Evolutionary conservation across 345 rosid genomes (phyloP).

Genomic region (Eucalyptus coolabah): DNA sequence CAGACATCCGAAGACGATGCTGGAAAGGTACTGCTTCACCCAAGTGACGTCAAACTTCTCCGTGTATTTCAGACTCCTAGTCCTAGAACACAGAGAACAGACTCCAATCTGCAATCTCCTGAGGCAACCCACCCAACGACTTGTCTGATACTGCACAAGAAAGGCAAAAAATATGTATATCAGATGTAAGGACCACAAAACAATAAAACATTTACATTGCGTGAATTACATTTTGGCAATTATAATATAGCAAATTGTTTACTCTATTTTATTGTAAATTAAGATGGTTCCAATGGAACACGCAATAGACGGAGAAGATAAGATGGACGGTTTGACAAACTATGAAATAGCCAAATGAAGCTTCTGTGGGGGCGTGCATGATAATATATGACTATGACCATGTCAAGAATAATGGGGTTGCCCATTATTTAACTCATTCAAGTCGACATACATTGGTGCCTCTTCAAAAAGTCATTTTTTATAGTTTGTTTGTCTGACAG

Average conservation of each 20-base stretch:
- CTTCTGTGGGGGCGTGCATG: neutral
- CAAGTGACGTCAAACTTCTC: too few relatives aligned
- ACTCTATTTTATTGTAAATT: neutral
- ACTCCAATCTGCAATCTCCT: too few relatives aligned
- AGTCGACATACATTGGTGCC: neutral
- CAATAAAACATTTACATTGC: too few relatives aligned
- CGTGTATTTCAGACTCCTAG: too few relatives aligned
- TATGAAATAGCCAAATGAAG: neutral
- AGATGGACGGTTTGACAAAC: neutral
- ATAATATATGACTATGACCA: neutral
- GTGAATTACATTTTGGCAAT: neutral
- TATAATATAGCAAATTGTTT: neutral
- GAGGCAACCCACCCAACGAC: too few relatives aligned
- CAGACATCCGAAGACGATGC: too few relatives aligned
- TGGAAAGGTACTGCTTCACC: too few relatives aligned
- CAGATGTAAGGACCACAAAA: neutral
- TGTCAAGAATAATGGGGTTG: neutral
- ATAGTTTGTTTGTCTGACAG: neutral
- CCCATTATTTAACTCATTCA: neutral
- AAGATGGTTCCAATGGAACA: neutral
- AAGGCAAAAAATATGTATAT: too few relatives aligned
- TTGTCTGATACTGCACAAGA: too few relatives aligned
- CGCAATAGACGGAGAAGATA: neutral
- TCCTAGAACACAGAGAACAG: too few relatives aligned
- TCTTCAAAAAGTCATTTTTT: neutral